Evolutionary conservation across 345 rosid genomes (phyloP), one percentile per base, ranked within the genome.

Genomic region (Cardamine occulta): DNA sequence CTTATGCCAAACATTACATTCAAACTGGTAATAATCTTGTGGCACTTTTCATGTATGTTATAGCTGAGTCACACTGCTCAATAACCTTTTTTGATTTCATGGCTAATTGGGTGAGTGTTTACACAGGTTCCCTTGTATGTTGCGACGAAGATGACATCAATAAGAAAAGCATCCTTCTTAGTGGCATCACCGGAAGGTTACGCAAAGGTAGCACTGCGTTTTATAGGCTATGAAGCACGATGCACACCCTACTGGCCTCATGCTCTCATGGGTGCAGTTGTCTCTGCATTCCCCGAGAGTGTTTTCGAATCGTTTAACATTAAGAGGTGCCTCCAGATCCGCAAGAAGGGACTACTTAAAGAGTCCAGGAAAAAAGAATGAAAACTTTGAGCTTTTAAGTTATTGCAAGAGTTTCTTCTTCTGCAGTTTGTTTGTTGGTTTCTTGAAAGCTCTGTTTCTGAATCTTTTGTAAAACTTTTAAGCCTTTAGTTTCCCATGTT

Each of bases 181-280:
- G 86, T 87, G 32, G 95, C 97, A 62, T 91, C 91, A 6, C 60
- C 84, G 10, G 91, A 91, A 11, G 85, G 87, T 37, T 91, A 91
- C 74, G 93, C 90, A 62, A 66, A 76, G 45, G 91, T 89, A 65
- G 90, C 82, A 34, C 10, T 91, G 80, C 85, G 85, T 13, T 88
- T 86, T 74, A 73, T 91, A 74, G 93, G 93, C 10, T 84, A 89
- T 2, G 97, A 85, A 73, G 82, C 93, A 58, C 88, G 86, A 0
- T 89, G 95, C 88, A 88, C 90, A 2, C 93, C 95, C 0, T 89
- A 88, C 85, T 89, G 94, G 95, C 91, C 93, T 18, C 95, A 91
- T 62, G 81, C 97, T 2, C 64, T 89, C 73, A 79, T 86, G 64
- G 89, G 97, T 88, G 72, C 80, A n/a, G 70, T 89, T 67, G 47